Conservation (phyloP, 495 filamentous ascomycete species). For the Pseudomonodictys pantanalensis region DNA sequence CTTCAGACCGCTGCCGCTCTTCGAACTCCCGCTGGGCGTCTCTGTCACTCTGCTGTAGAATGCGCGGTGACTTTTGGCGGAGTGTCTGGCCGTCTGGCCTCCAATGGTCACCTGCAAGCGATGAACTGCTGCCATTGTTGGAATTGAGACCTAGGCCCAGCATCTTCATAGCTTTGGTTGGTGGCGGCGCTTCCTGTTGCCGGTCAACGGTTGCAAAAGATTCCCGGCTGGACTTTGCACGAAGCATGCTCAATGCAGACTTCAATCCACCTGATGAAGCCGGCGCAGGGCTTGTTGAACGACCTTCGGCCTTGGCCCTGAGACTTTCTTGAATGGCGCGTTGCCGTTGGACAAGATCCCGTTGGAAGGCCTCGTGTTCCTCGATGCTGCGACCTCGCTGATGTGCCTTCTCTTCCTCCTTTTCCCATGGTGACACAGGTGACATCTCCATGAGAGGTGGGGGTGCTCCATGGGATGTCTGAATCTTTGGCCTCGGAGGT, state of each 20-base stretch:
- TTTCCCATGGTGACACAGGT: slow-evolving; percentile 40
- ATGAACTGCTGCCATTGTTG: slow-evolving; percentile 47
- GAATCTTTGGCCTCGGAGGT: slow-evolving; percentile 21
- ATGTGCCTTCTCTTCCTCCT: slow-evolving; percentile 47
- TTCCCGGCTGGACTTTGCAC: slow-evolving; percentile 63
- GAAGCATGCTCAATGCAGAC: slow-evolving; percentile 66
- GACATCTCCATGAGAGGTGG: no score
- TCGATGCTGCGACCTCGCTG: slow-evolving; percentile 57
- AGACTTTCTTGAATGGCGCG: slow-evolving; percentile 79
- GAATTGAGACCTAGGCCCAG: slow-evolving; percentile 56
- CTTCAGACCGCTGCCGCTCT: slow-evolving; percentile 23
- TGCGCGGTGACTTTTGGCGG: slow-evolving; percentile 43
- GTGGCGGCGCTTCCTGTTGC: slow-evolving; percentile 44
- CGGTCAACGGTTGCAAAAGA: slow-evolving; percentile 47
- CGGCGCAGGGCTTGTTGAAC: slow-evolving; percentile 52
- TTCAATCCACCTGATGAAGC: slow-evolving; percentile 39
- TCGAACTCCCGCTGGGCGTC: slow-evolving; percentile 36
- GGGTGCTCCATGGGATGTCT: background rate
- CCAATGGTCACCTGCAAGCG: slow-evolving; percentile 45
- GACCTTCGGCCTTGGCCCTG: slow-evolving; percentile 61
- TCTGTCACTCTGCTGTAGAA: slow-evolving; percentile 35
- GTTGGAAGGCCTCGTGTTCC: slow-evolving; percentile 75
- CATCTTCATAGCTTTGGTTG: slow-evolving; percentile 67
- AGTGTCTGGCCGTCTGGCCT: slow-evolving; percentile 45
- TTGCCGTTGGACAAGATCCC: slow-evolving; percentile 73